These are phyloP conservation scores for Amphicarpaea edgeworthii DNA, from an alignment of 306 rosid species.

Conservation along the genomic window DNA sequence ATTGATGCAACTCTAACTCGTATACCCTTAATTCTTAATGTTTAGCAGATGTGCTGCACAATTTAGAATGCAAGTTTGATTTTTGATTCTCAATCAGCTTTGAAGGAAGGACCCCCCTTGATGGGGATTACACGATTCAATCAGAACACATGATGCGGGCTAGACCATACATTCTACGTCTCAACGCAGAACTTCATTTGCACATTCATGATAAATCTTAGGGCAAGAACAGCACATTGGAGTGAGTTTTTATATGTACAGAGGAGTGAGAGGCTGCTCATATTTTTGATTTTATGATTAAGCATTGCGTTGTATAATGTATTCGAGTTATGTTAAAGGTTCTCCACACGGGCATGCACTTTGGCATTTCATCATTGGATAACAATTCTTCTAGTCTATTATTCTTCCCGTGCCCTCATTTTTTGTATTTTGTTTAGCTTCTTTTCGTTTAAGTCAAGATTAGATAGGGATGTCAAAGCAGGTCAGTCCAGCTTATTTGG, in stretches of 20 bases:
- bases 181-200: slow-evolving; percentile 39
- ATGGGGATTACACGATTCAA: not conserved
- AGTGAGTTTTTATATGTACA: slow-evolving; percentile 57
- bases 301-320: slow-evolving; percentile 17
- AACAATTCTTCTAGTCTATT: not conserved
- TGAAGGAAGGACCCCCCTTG: slow-evolving; percentile 26
- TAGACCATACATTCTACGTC: slow-evolving; percentile 20
- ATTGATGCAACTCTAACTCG: slow-evolving; percentile 27
- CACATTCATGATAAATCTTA: slow-evolving; percentile 31
- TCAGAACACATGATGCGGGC: slow-evolving; percentile 40
- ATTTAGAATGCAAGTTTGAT: slow-evolving; percentile 44
- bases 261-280: slow-evolving; percentile 38
- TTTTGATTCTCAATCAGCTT: slow-evolving; percentile 36
- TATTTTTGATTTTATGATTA: not conserved
- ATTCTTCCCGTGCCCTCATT: not conserved
- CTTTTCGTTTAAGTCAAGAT: slow-evolving; percentile 1
- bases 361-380: slow-evolving; percentile 24
- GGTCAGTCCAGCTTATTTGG: too few relatives aligned
- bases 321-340: slow-evolving; percentile 35
- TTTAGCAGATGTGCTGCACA: slow-evolving; percentile 47
- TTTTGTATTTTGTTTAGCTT: not conserved
- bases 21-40: not conserved
- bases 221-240: slow-evolving; percentile 27
- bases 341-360: slow-evolving; percentile 8
- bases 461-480: too few relatives aligned